A percentile compares a stretch with the other conserved stretches of the same genome.
Evolutionary conservation across 2,329 filamentous ascomycete genomes (phyloP).

Genomic region (Atkinsonella hypoxylon): DNA sequence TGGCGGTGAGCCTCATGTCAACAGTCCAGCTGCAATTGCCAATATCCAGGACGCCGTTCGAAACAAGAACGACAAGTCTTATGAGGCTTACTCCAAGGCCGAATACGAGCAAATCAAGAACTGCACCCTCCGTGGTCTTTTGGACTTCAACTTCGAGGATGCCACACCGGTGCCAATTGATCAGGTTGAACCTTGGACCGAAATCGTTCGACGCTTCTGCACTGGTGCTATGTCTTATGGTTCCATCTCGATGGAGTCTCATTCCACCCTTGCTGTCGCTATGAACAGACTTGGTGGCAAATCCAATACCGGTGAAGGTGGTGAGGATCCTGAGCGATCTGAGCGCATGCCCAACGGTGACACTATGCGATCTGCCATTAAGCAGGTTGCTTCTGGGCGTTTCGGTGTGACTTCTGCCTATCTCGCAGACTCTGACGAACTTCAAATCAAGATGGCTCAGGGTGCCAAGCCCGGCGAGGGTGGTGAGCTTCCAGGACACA

Average conservation of each 20-base stretch:
- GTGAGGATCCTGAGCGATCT: constrained; percentile 87
- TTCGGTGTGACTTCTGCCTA: constrained; percentile 96
- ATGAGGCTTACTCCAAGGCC: constrained; percentile 86
- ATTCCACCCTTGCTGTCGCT: constrained; percentile 87
- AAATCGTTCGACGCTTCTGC: constrained; percentile 92
- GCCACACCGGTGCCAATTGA: constrained; percentile 78
- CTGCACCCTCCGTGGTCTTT: constrained; percentile 84
- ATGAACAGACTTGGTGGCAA: constrained; percentile 97
- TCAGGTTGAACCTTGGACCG: constrained; percentile 95
- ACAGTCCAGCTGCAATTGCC: constrained; percentile 87
- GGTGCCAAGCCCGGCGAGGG: constrained; percentile 96
- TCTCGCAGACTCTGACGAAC: constrained; percentile 85
- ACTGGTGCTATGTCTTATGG: constrained; percentile 98
- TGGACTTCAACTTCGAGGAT: constrained; percentile 94
- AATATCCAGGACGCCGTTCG: constrained; percentile 95
- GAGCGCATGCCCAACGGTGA: constrained; percentile 81
- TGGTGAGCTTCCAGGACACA: constrained; percentile 93
- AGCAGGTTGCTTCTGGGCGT: constrained; percentile 90
- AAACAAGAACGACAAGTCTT: constrained; percentile 96
- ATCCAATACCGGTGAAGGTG: constrained; percentile 95
- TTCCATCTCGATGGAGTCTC: constrained; percentile 96
- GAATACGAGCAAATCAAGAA: constrained; percentile 96
- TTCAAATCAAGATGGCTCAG: constrained; percentile 99
- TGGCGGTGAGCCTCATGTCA: constrained; percentile 88
- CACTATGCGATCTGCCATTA: constrained; percentile 94